Percentiles rank a stretch among this genome's conserved stretches.
These are phyloP conservation scores for Fusarium sp. DNA, from an alignment of 2,329 filamentous ascomycete species.

Conservation along the genomic window DNA sequence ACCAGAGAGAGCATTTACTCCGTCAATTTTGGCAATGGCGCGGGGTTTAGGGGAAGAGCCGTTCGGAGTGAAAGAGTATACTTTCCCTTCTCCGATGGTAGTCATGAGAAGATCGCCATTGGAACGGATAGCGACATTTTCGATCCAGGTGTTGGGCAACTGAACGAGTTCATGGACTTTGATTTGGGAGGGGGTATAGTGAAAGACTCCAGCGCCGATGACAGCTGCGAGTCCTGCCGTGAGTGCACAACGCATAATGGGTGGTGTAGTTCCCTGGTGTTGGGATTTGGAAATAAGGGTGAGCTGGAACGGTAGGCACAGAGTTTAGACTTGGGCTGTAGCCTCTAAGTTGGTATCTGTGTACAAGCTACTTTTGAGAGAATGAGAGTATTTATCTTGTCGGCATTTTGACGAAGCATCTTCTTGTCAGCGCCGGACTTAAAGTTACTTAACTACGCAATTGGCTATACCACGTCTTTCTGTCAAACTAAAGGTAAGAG, in stretches of 20 bases:
- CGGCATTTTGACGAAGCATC: not conserved
- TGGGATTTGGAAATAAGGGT: too few species aligned
- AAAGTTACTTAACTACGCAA: not conserved
- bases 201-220: not conserved
- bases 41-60: fast-evolving
- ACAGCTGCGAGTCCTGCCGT: not conserved
- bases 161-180: not conserved
- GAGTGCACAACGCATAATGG: not conserved
- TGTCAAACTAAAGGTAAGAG: not conserved
- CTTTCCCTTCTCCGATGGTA: not conserved
- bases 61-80: not conserved
- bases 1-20: conserved; percentile 1
- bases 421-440: not conserved
- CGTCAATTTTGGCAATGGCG: not conserved
- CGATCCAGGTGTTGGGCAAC: not conserved
- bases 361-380: not conserved
- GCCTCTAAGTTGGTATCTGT: too few species aligned
- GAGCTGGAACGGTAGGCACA: not conserved
- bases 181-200: not conserved
- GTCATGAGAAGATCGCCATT: not conserved
- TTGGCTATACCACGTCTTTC: not conserved
- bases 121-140: not conserved
- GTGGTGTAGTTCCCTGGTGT: too few species aligned
- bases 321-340: too few species aligned
- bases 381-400: not conserved